Evolutionary conservation across 2,329 filamentous ascomycete species (phyloP), one percentile per base, ranked within the genome.

Genomic region (Colletotrichum phormii): DNA sequence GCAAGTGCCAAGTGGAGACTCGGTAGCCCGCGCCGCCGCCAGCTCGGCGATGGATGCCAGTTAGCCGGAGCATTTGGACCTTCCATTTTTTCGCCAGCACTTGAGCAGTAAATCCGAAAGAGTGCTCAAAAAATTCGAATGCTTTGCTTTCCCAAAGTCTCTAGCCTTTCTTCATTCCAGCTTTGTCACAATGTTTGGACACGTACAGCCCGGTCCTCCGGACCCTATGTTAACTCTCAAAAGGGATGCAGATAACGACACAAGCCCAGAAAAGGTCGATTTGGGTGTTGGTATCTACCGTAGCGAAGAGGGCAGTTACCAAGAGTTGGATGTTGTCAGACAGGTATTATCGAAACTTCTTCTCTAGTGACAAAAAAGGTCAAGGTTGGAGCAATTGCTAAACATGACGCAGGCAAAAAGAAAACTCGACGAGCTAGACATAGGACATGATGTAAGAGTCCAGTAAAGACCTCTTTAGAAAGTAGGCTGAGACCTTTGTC

Each of bases 101-200:
- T 13, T 49, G 37, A 18, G 29, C 64, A 12, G 22, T 37, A 18
- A 15, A 5, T 5, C 4, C 22, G 6, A 59, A 37, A 13, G 4
- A 11, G 1, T n/a, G 13, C 6, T 5, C n/a, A 59, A 1, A 12
- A 37, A 37, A 1, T 13, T 37, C 1, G n/a, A 7, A 9, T 12
- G 7, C 18, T 53, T 24, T 8, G 26, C 26, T 29, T 54, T 15
- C n/a, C 46, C 9, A 29, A n/a, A 15, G 6, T 9, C 24, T 12
- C 24, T 15, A 9, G 12, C 13, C 8, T 18, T 26, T 37, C 22
- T n/a, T 29, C 29, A 4, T 9, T 24, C 13, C 37, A 46, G 6
- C 24, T 59, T 24, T 3, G 62, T 6, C 46, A 70, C 54, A 2
- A 70, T 65, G 88, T 88, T 83, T 64, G 87, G 84, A 72, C 86